phyloP scores from a whole-genome alignment of 2,329 filamentous ascomycete genomes.

The Verticillium nubilum region DNA sequence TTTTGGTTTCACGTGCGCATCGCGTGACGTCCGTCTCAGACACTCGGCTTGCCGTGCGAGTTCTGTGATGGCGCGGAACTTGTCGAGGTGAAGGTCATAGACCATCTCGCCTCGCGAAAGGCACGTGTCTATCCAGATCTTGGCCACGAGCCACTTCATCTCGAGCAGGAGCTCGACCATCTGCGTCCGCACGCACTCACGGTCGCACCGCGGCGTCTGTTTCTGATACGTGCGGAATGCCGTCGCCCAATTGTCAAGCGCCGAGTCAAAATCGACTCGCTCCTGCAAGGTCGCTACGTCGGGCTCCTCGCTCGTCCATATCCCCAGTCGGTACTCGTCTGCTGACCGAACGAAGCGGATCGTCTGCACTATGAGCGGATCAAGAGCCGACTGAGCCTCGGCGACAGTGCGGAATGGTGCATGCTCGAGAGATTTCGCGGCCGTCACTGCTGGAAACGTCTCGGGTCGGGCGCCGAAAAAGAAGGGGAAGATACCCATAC shows the following conservation, averaged over 20 bases:
- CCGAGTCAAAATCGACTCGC: conserved; percentile 13
- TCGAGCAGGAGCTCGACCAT: conserved; percentile 16
- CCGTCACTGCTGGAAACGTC: conserved; percentile 17
- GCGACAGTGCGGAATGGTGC: conserved; percentile 9
- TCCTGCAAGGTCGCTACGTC: conserved; percentile 14
- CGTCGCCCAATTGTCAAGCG: conserved; percentile 22
- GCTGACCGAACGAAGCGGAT: conserved; percentile 22
- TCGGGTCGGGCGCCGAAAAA: conserved; percentile 25
- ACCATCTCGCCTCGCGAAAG: conserved; percentile 23
- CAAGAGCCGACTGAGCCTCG: conserved; percentile 24
- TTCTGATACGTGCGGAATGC: conserved; percentile 15
- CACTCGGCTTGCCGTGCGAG: conserved; percentile 15
- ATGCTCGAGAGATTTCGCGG: neutral
- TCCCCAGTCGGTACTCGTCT: conserved; percentile 20
- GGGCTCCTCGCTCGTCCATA: conserved; percentile 1
- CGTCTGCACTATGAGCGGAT: conserved; percentile 18
- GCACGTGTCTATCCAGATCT: conserved; percentile 25
- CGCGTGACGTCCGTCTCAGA: neutral
- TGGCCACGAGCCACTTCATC: conserved; percentile 23
- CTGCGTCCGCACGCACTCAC: conserved; percentile 2
- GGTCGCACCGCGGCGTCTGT: neutral
- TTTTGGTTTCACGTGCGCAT: conserved; percentile 9
- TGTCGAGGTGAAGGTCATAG: conserved; percentile 24
- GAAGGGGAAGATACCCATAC: conserved; percentile 31
- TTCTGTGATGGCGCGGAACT: conserved; percentile 24